These are phyloP conservation scores for Fomitiporia mediterranea DNA, from an alignment of 1,284 basidiomycete species.

Conservation along the genomic window DNA sequence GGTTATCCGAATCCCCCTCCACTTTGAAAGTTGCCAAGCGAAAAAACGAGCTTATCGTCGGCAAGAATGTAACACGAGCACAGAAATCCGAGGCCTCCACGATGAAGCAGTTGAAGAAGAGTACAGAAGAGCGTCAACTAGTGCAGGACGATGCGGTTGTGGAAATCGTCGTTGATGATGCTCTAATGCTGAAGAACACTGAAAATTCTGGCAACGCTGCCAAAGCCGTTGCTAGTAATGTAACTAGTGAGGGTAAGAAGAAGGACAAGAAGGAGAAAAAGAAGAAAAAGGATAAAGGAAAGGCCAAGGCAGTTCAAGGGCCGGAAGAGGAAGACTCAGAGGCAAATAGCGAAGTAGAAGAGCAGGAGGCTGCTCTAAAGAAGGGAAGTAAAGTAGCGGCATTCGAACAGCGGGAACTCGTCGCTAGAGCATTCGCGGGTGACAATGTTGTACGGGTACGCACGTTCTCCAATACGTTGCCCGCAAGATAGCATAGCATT, in stretches of 20 bases:
- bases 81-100: slow-evolving; percentile 70
- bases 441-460: slow-evolving; percentile 88
- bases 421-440: slow-evolving; percentile 92
- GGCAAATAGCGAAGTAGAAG: slow-evolving; percentile 61
- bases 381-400: slow-evolving; percentile 49
- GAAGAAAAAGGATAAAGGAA: slow-evolving; percentile 22
- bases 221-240: not conserved
- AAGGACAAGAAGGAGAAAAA: slow-evolving; percentile 22
- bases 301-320: slow-evolving; percentile 23
- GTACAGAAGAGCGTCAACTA: slow-evolving; percentile 49
- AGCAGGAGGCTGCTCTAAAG: slow-evolving; percentile 49
- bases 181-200: slow-evolving; percentile 36
- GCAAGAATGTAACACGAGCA: slow-evolving; percentile 53
- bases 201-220: slow-evolving; percentile 8
- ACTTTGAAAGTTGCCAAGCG: slow-evolving; percentile 43
- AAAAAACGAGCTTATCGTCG: slow-evolving; percentile 65
- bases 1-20: slow-evolving; percentile 48
- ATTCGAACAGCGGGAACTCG: slow-evolving; percentile 84
- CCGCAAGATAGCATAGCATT: not conserved
- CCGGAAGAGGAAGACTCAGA: slow-evolving; percentile 46
- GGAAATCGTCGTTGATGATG: slow-evolving; percentile 63
- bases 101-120: slow-evolving; percentile 55
- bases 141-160: slow-evolving; percentile 70
- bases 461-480: slow-evolving; percentile 9
- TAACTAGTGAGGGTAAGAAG: slow-evolving; percentile 23